A percentile compares a stretch with the other conserved stretches of the same genome.
These are phyloP conservation scores for Annona squamosa DNA, from an alignment of 164 flowering plant species.

Conservation along the genomic window DNA sequence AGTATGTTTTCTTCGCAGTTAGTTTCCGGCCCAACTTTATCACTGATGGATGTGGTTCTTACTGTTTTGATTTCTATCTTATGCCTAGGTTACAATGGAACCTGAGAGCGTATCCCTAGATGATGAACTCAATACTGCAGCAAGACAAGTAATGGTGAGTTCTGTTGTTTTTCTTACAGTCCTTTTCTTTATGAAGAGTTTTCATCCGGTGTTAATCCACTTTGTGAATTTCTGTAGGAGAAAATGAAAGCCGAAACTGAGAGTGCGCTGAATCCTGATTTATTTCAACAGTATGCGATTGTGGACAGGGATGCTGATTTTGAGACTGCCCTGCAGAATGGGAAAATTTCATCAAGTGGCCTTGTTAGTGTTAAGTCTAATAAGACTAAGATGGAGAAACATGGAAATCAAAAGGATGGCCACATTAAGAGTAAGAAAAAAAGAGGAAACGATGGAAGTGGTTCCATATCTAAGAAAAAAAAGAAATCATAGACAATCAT, in stretches of 20 bases:
- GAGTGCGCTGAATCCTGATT: constrained; percentile 43
- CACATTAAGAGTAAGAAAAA: constrained; percentile 33
- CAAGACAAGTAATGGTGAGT: constrained; percentile 63
- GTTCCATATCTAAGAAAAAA: constrained; percentile 53
- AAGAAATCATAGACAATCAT: constrained; percentile 25
- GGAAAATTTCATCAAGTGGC: constrained; percentile 53
- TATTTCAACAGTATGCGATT: constrained; percentile 69
- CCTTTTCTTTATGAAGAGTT: neutral
- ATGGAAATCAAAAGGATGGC: constrained; percentile 29
- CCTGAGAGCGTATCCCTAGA: constrained; percentile 72
- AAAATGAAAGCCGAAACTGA: constrained; percentile 52
- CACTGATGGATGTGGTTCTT: neutral
- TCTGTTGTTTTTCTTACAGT: neutral
- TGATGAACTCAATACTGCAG: constrained; percentile 80
- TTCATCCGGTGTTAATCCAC: neutral
- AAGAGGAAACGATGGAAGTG: constrained; percentile 35
- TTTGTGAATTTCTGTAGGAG: constrained; percentile 37
- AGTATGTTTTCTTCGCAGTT: neutral
- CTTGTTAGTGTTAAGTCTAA: constrained; percentile 66
- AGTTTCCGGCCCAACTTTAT: neutral
- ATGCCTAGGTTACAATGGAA: constrained; percentile 46
- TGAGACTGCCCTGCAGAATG: constrained; percentile 59
- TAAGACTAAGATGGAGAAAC: constrained; percentile 35
- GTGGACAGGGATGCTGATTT: constrained; percentile 57
- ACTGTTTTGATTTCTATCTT: neutral